These are phyloP conservation scores for Casuarina glauca DNA, from an alignment of 306 rosid species.

Conservation along the genomic window DNA sequence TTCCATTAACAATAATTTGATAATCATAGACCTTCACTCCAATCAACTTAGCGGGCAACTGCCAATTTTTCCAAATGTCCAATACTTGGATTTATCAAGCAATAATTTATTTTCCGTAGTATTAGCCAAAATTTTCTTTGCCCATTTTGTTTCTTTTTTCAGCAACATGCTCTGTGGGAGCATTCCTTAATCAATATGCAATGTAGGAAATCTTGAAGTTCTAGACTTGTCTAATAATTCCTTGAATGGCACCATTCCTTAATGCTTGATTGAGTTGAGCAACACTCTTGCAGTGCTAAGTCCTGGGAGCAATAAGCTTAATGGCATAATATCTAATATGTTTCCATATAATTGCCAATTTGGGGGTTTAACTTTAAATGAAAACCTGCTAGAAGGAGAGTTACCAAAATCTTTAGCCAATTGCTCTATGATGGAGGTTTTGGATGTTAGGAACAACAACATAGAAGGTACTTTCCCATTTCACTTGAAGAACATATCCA, in stretches of 20 bases:
- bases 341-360: slow-evolving; percentile 23
- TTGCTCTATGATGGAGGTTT: too few relatives aligned
- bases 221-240: too few relatives aligned
- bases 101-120: slow-evolving; percentile 37
- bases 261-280: not conserved
- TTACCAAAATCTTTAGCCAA: too few relatives aligned
- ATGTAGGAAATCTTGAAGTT: slow-evolving; percentile 12
- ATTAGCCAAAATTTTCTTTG: not conserved
- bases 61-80: slow-evolving; percentile 1
- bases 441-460: too few relatives aligned
- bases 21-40: slow-evolving; percentile 8
- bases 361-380: slow-evolving; percentile 26
- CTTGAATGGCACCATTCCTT: too few relatives aligned
- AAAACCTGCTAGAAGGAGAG: slow-evolving; percentile 25
- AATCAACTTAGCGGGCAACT: slow-evolving; percentile 30
- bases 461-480: too few relatives aligned
- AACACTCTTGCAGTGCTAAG: slow-evolving; percentile 16
- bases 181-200: slow-evolving; percentile 26
- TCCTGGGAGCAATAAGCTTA: slow-evolving; percentile 14
- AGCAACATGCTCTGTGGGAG: not conserved
- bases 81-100: slow-evolving; percentile 39
- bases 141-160: not conserved
- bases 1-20: slow-evolving; percentile 34
- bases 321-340: not conserved
- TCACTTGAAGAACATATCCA: too few relatives aligned